phyloP scores from a whole-genome alignment of 129 eudicot genomes.

The Artemisia annua region DNA sequence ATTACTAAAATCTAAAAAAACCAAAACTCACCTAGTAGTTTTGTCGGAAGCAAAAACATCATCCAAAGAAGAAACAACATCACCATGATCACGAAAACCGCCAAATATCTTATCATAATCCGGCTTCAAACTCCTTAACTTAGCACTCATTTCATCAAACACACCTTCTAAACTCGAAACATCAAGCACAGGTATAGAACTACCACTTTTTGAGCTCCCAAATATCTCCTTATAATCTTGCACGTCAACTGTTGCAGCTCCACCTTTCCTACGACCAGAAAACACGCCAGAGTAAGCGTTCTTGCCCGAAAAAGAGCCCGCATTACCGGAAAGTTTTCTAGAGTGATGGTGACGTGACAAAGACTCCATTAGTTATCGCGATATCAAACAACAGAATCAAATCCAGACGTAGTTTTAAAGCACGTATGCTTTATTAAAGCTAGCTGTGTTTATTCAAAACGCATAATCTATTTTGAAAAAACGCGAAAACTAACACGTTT shows the following conservation, averaged over 20 bases:
- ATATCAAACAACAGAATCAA: too few species aligned
- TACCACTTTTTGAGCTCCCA: constrained; percentile 30
- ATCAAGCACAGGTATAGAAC: constrained; percentile 81
- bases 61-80: constrained; percentile 41
- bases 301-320: constrained; percentile 40
- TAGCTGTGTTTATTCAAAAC: background rate
- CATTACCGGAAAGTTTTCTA: constrained; percentile 45
- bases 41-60: constrained; percentile 33
- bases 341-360: constrained; percentile 48
- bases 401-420: background rate
- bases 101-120: constrained; percentile 79
- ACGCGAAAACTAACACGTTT: too few species aligned
- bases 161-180: constrained; percentile 42
- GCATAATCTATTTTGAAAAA: too few species aligned
- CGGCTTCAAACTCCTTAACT: constrained; percentile 40
- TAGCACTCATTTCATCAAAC: constrained; percentile 23
- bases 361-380: constrained; percentile 46
- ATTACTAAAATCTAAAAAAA: background rate
- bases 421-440: background rate
- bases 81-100: constrained; percentile 45
- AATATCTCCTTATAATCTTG: constrained; percentile 81
- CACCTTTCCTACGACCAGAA: constrained; percentile 35
- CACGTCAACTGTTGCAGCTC: constrained; percentile 19
- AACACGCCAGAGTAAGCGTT: constrained; percentile 63
- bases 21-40: background rate